A percentile compares a stretch with the other conserved stretches of the same genome.
Evolutionary conservation across 805 yeast genomes (phyloP).

Genomic region (Sugiyamaella qingdaonensis): DNA sequence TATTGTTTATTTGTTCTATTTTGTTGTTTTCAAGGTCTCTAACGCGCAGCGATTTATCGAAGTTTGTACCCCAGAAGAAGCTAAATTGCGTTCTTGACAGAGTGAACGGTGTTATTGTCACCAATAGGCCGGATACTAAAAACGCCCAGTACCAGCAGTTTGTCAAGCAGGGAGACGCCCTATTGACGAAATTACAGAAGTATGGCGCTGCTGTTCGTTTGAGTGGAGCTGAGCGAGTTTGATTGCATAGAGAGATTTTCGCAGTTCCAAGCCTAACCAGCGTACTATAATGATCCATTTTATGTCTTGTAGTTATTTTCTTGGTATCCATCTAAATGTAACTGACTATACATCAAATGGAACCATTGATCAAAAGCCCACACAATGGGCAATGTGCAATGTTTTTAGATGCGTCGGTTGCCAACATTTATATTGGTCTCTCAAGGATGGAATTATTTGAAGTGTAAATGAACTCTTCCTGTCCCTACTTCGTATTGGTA

Average conservation of each 20-base stretch:
- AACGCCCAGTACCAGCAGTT: constrained; percentile 87
- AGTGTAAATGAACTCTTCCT: too few species aligned
- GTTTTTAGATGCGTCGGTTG: too few species aligned
- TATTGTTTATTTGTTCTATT: not conserved
- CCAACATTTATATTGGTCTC: too few species aligned
- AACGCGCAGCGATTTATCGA: constrained; percentile 57
- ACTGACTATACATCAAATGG: too few species aligned
- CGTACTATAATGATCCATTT: too few species aligned
- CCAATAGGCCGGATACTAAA: constrained; percentile 94
- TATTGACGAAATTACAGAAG: constrained; percentile 91
- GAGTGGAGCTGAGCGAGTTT: constrained; percentile 69
- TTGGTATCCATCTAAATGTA: not conserved
- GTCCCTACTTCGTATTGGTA: too few species aligned
- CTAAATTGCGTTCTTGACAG: constrained; percentile 93
- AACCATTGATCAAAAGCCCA: too few species aligned
- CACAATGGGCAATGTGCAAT: too few species aligned
- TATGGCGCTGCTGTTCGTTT: constrained; percentile 96
- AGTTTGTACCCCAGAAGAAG: constrained; percentile 88
- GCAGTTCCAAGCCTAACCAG: too few species aligned
- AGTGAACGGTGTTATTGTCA: constrained; percentile 88
- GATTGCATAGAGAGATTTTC: not conserved
- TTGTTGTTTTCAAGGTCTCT: not conserved
- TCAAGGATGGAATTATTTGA: too few species aligned
- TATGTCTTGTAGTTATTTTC: not conserved
- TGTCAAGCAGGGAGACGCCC: constrained; percentile 86